phyloP scores from a whole-genome alignment of 495 filamentous ascomycete species.

The Hypomontagnella monticulosa region DNA sequence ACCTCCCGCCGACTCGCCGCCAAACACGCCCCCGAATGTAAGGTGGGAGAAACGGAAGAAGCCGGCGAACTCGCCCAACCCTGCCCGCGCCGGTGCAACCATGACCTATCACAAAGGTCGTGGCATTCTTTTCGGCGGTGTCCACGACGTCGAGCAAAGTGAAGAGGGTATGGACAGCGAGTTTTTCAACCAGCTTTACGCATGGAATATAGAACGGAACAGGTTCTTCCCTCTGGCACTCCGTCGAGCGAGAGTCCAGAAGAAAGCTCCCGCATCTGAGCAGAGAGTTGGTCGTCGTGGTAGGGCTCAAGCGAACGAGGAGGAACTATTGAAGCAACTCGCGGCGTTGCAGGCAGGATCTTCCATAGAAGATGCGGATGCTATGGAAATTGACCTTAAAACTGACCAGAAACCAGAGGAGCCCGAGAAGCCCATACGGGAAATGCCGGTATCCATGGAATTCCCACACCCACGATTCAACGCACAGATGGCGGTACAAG shows the following conservation, averaged over 20 bases:
- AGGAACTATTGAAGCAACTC: constrained; percentile 85
- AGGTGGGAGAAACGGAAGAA: constrained; percentile 94
- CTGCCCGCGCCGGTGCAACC: constrained; percentile 83
- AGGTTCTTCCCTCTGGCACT: constrained; percentile 88
- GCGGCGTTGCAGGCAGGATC: constrained; percentile 79
- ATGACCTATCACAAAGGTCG: constrained; percentile 93
- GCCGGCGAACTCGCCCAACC: constrained; percentile 87
- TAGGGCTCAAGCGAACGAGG: constrained; percentile 83
- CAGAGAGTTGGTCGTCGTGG: constrained; percentile 70
- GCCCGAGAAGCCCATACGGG: constrained; percentile 55
- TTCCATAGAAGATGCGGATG: constrained; percentile 64
- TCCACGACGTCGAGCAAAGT: constrained; percentile 90
- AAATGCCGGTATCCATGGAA: constrained; percentile 71
- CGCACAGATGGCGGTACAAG: constrained; percentile 86
- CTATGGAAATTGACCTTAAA: constrained; percentile 62
- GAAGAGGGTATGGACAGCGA: constrained; percentile 97
- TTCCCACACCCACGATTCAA: constrained; percentile 92
- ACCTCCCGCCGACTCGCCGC: constrained; percentile 68
- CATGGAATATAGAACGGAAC: constrained; percentile 94
- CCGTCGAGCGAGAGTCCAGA: constrained; percentile 72
- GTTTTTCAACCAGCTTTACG: constrained; percentile 89
- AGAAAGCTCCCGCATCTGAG: constrained; percentile 59
- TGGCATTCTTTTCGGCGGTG: constrained; percentile 92
- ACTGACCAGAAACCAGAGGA: constrained; percentile 56
- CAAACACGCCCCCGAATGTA: constrained; percentile 70